These are phyloP conservation scores for Candida verbasci DNA, from an alignment of 805 yeast species.

Conservation along the genomic window DNA sequence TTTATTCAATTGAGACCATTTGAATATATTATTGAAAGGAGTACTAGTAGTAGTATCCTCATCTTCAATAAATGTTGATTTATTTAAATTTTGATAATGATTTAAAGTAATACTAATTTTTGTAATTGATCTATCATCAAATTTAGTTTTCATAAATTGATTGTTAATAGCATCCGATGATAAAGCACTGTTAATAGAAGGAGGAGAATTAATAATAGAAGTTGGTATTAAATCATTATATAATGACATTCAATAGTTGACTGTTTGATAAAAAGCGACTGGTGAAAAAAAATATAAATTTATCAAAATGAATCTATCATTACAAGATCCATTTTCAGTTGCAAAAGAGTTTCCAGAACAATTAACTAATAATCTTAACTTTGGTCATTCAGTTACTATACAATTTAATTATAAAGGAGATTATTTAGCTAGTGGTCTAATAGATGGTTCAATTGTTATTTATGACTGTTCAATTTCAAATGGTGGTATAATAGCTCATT, in stretches of 20 bases:
- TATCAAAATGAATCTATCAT: slow-evolving; percentile 72
- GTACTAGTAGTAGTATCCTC: neutral
- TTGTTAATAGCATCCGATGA: too few species aligned
- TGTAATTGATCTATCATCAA: slow-evolving; percentile 38
- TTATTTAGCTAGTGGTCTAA: slow-evolving; percentile 76
- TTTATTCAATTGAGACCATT: slow-evolving; percentile 22
- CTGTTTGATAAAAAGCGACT: neutral
- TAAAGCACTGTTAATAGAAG: neutral
- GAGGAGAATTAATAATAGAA: slow-evolving; percentile 6
- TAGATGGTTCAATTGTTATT: slow-evolving; percentile 69
- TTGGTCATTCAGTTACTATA: slow-evolving; percentile 63
- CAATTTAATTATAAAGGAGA: slow-evolving; percentile 74
- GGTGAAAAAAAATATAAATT: neutral
- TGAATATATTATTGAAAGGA: slow-evolving; percentile 8
- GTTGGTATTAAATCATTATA: slow-evolving; percentile 8
- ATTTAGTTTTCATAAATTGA: slow-evolving; percentile 20
- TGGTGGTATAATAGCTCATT: slow-evolving; percentile 52
- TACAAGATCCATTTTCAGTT: slow-evolving; percentile 87
- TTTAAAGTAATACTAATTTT: slow-evolving; percentile 18
- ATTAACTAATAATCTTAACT: slow-evolving; percentile 63
- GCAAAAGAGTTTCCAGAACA: slow-evolving; percentile 90
- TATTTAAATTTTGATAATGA: slow-evolving; percentile 8
- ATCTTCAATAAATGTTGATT: neutral
- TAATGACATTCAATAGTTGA: too few species aligned
- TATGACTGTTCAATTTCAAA: slow-evolving; percentile 71